Conservation (phyloP, 202 grass and related monocot species). For the Panicum virgatum region DNA sequence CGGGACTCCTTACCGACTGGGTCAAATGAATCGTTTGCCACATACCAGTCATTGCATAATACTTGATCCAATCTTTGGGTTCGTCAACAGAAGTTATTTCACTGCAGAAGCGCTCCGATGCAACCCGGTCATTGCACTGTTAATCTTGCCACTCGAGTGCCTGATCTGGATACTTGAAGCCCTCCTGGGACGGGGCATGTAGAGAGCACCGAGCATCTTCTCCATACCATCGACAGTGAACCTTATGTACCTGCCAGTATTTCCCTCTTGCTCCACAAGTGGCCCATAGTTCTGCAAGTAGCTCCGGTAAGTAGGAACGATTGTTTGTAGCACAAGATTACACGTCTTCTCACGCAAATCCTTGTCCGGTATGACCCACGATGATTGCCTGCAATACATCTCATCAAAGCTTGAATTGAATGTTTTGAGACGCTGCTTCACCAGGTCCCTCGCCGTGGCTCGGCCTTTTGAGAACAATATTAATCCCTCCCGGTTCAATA, state of each 20-base stretch:
- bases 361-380: constrained; percentile 88
- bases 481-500: constrained; percentile 80
- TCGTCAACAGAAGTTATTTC: constrained; percentile 46
- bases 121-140: constrained; percentile 44
- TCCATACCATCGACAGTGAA: constrained; percentile 75
- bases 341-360: constrained; percentile 73
- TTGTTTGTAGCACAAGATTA: constrained; percentile 64
- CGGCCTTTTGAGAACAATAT: constrained; percentile 89
- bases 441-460: constrained; percentile 76
- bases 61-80: not conserved
- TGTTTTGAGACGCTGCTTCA: constrained; percentile 84
- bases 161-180: constrained; percentile 70
- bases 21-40: constrained; percentile 10
- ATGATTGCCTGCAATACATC: constrained; percentile 73
- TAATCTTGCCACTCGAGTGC: constrained; percentile 63
- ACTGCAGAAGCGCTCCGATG: constrained; percentile 73
- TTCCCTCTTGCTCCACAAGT: constrained; percentile 83
- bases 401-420: constrained; percentile 89
- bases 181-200: constrained; percentile 53
- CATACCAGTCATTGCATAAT: constrained; percentile 17
- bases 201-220: constrained; percentile 74
- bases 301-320: constrained; percentile 85
- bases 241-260: constrained; percentile 74
- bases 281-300: constrained; percentile 98
- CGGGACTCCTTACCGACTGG: not conserved